Evolutionary conservation across 2,329 filamentous ascomycete species (phyloP), one percentile per base, ranked within the genome.

Genomic region (Trichoderma guizhouense): DNA sequence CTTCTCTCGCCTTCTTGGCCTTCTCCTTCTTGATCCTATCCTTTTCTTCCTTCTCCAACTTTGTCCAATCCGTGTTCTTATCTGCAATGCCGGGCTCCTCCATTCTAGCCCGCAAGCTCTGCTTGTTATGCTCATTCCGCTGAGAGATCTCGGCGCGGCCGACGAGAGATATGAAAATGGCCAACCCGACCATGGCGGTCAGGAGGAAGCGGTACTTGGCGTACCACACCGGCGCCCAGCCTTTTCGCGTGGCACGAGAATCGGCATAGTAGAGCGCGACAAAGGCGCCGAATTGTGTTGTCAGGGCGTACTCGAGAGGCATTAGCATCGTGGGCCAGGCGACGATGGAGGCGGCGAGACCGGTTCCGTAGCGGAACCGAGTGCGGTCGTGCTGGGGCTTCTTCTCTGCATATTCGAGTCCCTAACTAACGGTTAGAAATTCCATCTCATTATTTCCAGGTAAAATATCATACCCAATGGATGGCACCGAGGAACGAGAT

Each of bases 401-500:
- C 91, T 83, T 91, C 84, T 88, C 87, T 65, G 92, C 92, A 81
- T 91, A 97, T 82, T 97, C 94, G 21, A 97, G 86, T 71, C 95
- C 95, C 83, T 84, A 15, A 3, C 1, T 47, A 3, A 32, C 14
- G 8, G 60, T 26, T 58, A 39, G 18, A 24, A 64, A 0, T 14
- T 51, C 9, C 1, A 0, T 51, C 9, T 24, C 5, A 51, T 51
- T 7, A 7, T 3, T 14, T 3, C 7, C 1, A 15, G 2, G 2
- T 12, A n/a, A 5, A 34, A 28, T 7, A 3, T 7, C 8, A 69
- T 76, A 84, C 92, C 95, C 89, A 98, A 82, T 98, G 95, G 77
- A 97, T 91, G 39, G 95, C 95, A 58, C 95, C 95, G 1, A 98
- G 88, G 86, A 97, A 98, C 32, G 94, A 97, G 77, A 97, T 92